Percentiles rank a stretch among this genome's conserved stretches.
These are phyloP conservation scores for Sphaerulina musiva DNA, from an alignment of 2,329 filamentous ascomycete species.

Conservation along the genomic window DNA sequence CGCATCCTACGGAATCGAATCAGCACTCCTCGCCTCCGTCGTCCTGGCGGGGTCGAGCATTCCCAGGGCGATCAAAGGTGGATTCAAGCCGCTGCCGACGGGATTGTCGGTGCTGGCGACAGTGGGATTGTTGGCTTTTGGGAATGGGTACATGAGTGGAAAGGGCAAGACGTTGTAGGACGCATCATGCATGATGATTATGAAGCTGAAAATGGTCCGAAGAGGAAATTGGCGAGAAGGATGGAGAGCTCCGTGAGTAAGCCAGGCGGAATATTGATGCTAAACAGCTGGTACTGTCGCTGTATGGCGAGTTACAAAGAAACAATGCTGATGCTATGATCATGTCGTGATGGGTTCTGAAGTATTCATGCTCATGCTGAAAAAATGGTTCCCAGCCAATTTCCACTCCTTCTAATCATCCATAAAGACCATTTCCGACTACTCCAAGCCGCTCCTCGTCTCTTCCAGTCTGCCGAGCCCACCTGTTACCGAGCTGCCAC, in stretches of 20 bases:
- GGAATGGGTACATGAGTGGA: constrained; percentile 52
- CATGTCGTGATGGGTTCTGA: background rate
- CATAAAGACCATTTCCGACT: background rate
- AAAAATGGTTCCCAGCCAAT: background rate
- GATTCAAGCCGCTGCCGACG: constrained; percentile 72
- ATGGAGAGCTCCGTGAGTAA: background rate
- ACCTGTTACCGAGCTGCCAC: background rate
- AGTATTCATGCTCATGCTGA: background rate
- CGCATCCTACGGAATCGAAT: constrained; percentile 75
- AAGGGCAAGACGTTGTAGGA: constrained; percentile 8
- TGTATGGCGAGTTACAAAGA: background rate
- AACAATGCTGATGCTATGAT: background rate
- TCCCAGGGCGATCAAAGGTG: constrained; percentile 73
- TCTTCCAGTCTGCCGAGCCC: background rate
- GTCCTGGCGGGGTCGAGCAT: constrained; percentile 77
- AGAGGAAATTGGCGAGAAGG: background rate
- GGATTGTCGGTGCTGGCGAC: constrained; percentile 71
- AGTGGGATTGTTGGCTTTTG: constrained; percentile 75
- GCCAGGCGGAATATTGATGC: background rate
- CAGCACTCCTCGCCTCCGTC: constrained; percentile 81
- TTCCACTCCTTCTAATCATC: background rate
- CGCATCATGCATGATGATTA: too few relatives aligned
- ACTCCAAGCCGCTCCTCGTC: background rate
- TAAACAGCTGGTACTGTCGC: background rate
- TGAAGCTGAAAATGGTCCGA: background rate